These are phyloP conservation scores for Saccharomyces hybrid DNA, from an alignment of 1,139 yeast genomes.

Conservation along the genomic window DNA sequence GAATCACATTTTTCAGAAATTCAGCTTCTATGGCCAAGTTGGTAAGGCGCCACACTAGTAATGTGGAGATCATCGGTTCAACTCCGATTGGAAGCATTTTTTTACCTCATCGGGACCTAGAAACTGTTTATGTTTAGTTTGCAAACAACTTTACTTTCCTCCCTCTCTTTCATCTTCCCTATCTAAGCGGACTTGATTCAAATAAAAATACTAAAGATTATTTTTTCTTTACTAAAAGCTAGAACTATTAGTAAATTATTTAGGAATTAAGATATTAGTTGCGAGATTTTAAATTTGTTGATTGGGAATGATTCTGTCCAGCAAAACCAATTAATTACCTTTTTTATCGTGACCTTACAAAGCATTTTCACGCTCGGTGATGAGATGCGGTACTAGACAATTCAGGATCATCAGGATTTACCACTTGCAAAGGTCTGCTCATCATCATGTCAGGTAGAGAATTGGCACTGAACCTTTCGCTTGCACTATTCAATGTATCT, in stretches of 20 bases:
- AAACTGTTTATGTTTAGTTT: conserved; percentile 9
- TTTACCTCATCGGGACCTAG: conserved; percentile 6
- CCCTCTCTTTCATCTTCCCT: too few relatives aligned
- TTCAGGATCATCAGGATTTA: conserved; percentile 24
- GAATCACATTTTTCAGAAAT: neutral
- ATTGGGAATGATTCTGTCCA: neutral
- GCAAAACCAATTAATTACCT: neutral
- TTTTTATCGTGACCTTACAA: neutral
- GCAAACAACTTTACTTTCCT: too few relatives aligned
- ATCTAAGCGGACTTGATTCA: too few relatives aligned
- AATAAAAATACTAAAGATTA: neutral
- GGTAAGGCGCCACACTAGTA: conserved; percentile 28
- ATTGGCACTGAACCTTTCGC: conserved; percentile 53
- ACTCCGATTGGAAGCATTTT: conserved; percentile 36
- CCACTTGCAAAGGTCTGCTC: conserved; percentile 27
- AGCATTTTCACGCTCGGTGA: neutral
- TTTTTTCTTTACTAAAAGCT: neutral
- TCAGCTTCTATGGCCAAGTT: conserved; percentile 38
- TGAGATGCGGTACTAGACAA: neutral
- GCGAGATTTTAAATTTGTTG: neutral
- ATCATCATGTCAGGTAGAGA: conserved; percentile 54
- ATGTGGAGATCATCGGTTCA: conserved; percentile 2
- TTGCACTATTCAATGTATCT: conserved; percentile 25
- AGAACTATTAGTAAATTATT: neutral
- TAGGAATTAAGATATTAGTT: neutral